Percentiles rank a stretch among this genome's conserved stretches.
Evolutionary conservation across 495 filamentous ascomycete species (phyloP).

Genomic region (Thozetella sp.): DNA sequence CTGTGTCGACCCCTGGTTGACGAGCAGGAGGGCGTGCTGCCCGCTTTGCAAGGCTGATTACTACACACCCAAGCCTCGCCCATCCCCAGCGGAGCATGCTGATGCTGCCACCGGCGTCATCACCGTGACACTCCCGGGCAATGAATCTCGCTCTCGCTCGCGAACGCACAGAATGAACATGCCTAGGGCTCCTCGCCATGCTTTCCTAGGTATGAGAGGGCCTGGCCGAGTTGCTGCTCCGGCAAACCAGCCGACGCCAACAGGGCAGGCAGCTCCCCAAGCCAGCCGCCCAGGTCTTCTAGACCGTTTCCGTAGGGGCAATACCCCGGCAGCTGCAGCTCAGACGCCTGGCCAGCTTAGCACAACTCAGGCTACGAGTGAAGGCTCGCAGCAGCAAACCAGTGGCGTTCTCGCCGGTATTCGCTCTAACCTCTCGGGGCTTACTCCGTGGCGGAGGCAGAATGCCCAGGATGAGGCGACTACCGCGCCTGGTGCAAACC

Average conservation of each 20-base stretch:
- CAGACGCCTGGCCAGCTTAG: background rate
- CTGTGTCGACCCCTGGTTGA: slow-evolving; percentile 97
- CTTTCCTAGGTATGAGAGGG: slow-evolving; percentile 25
- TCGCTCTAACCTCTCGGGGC: background rate
- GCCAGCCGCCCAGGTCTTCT: background rate
- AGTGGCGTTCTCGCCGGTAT: background rate
- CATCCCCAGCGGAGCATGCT: slow-evolving; percentile 31
- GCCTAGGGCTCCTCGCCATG: slow-evolving; percentile 24
- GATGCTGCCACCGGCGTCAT: slow-evolving; percentile 22
- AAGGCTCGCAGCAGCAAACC: background rate
- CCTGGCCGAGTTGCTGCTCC: slow-evolving; percentile 8
- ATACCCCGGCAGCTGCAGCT: background rate
- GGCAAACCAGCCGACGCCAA: background rate
- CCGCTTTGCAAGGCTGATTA: slow-evolving; percentile 97
- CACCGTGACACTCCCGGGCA: slow-evolving; percentile 17
- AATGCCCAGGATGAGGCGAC: slow-evolving; percentile 4
- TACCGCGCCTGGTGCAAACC: slow-evolving; percentile 12
- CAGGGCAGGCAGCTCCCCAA: background rate
- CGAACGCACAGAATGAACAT: slow-evolving; percentile 42
- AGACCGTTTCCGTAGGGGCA: background rate
- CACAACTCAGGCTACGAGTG: background rate
- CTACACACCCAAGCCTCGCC: slow-evolving; percentile 83
- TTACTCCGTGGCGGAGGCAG: background rate
- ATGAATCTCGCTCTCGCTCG: slow-evolving; percentile 4
- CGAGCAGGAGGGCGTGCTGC: slow-evolving; percentile 88